phyloP scores from a whole-genome alignment of 352 stramenopile genomes.

The Phytophthora sp. region DNA sequence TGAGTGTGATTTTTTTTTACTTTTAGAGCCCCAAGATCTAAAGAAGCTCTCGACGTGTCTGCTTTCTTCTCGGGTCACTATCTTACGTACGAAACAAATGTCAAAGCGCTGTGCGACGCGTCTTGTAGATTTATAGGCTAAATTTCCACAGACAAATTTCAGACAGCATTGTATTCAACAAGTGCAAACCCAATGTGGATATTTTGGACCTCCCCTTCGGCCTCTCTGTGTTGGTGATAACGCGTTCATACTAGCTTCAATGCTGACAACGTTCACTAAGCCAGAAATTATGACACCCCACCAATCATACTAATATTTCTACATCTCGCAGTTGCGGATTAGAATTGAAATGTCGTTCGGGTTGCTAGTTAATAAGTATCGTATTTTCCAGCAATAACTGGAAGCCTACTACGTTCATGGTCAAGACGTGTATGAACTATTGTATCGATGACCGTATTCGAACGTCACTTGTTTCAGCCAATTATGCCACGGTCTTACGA shows the following conservation, averaged over 20 bases:
- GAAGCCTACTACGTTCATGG: not conserved
- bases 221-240: constrained; percentile 7
- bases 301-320: constrained; percentile 5
- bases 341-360: constrained; percentile 10
- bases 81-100: not conserved
- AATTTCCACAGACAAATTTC: not conserved
- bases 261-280: not conserved
- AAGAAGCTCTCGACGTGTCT: not conserved
- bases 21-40: constrained; percentile 1
- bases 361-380: constrained; percentile 8
- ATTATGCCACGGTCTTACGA: not conserved
- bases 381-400: constrained; percentile 2
- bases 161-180: constrained; percentile 6
- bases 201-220: not conserved
- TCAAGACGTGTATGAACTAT: constrained; percentile 12
- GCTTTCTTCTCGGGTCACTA: constrained; percentile 7
- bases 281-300: not conserved
- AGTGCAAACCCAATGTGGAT: not conserved
- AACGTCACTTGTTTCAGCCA: not conserved
- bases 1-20: not conserved
- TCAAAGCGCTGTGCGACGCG: not conserved
- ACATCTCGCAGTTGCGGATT: constrained; percentile 4
- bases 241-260: not conserved
- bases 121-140: constrained; percentile 5
- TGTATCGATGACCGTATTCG: not conserved